Conservation (phyloP, 345 rosid genomes). For the Salix dunnii region DNA sequence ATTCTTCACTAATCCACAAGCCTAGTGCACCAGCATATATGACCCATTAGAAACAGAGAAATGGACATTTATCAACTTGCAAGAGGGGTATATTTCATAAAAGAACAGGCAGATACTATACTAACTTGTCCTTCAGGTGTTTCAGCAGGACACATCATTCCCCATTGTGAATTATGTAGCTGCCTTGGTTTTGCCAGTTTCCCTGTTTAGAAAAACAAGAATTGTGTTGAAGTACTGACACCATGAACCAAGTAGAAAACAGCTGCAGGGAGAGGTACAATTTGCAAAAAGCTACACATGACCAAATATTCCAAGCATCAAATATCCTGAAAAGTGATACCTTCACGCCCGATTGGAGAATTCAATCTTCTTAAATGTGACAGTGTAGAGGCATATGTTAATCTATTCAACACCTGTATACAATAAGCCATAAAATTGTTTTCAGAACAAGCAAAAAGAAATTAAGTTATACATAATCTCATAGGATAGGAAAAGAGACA, state of each 20-base stretch:
- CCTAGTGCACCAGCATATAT: constrained; percentile 41
- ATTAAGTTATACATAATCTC: not conserved
- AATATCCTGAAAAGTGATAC: constrained; percentile 28
- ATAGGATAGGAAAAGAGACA: not conserved
- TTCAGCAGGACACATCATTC: constrained; percentile 99
- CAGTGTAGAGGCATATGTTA: constrained; percentile 92
- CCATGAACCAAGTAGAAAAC: not conserved
- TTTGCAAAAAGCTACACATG: not conserved
- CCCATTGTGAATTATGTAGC: constrained; percentile 99
- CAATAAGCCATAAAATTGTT: not conserved
- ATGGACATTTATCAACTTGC: not conserved
- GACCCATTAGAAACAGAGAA: not conserved
- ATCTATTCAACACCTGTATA: constrained; percentile 74
- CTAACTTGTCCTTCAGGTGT: constrained; percentile 99
- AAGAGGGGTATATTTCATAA: not conserved
- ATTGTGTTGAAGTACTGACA: constrained; percentile 2
- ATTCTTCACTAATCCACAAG: constrained; percentile 96
- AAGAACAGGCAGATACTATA: not conserved
- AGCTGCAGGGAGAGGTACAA: constrained; percentile 11
- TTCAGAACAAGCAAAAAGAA: not conserved
- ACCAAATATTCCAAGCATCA: not conserved
- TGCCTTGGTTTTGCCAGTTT: constrained; percentile 98
- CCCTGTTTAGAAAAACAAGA: constrained; percentile 43
- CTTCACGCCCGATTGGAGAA: constrained; percentile 99
- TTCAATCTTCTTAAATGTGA: constrained; percentile 94